These are phyloP conservation scores for Simmondsia chinensis DNA, from an alignment of 148 eudicot species.

Conservation along the genomic window DNA sequence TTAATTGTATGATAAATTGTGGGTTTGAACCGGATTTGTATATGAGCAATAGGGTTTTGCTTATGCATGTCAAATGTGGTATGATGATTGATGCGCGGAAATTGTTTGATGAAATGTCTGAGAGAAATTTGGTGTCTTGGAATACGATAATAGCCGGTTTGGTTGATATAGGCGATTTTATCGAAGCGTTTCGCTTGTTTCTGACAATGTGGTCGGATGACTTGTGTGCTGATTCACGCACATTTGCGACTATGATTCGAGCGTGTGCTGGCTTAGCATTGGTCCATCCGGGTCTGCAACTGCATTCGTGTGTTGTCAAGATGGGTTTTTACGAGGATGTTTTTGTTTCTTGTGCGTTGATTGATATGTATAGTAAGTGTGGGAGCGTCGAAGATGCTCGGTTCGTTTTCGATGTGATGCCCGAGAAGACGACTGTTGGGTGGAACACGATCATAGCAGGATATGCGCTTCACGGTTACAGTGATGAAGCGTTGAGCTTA, in stretches of 20 bases:
- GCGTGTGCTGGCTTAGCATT: constrained; percentile 59
- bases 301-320: constrained; percentile 63
- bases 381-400: constrained; percentile 72
- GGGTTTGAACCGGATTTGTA: constrained; percentile 57
- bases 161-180: constrained; percentile 51
- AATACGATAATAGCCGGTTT: constrained; percentile 69
- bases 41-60: constrained; percentile 64
- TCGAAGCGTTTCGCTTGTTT: constrained; percentile 58
- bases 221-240: constrained; percentile 38
- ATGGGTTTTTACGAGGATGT: constrained; percentile 40
- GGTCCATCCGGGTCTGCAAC: constrained; percentile 47
- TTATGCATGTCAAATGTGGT: constrained; percentile 75
- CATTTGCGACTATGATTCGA: constrained; percentile 49
- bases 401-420: constrained; percentile 61
- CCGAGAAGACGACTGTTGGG: constrained; percentile 66
- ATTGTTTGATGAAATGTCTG: constrained; percentile 70
- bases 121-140: constrained; percentile 67
- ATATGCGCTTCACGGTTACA: constrained; percentile 78
- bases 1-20: constrained; percentile 33
- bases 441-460: constrained; percentile 83
- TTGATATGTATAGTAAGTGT: constrained; percentile 85
- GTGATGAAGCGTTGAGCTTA: constrained; percentile 70
- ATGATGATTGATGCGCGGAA: constrained; percentile 70
- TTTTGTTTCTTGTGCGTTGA: constrained; percentile 62
- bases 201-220: constrained; percentile 46